A percentile compares a stretch with the other conserved stretches of the same genome.
Evolutionary conservation across 176 grass and related monocot genomes (phyloP).

Genomic region (Oryza longistaminata): DNA sequence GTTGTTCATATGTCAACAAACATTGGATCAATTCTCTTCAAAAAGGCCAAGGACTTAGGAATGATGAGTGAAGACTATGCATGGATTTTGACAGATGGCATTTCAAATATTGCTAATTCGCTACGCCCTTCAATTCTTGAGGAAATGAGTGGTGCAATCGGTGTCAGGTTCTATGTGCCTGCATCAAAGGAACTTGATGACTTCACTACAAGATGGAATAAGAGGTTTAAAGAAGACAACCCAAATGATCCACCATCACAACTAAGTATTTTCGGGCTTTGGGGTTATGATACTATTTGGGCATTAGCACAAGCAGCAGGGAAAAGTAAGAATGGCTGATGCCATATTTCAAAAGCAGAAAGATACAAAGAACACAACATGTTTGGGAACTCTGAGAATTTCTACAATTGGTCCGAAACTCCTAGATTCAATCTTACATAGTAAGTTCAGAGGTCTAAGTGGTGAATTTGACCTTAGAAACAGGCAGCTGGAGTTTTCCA

Average conservation of each 20-base stretch:
- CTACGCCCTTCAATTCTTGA: conserved; percentile 31
- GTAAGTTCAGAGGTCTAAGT: conserved; percentile 34
- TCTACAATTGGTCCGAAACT: conserved; percentile 38
- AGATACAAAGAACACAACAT: not conserved
- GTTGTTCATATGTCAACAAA: conserved; percentile 51
- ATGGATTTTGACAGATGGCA: conserved; percentile 61
- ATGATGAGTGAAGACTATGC: conserved; percentile 59
- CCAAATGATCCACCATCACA: conserved; percentile 14
- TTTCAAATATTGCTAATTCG: conserved; percentile 43
- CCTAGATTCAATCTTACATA: conserved; percentile 32
- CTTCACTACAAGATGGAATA: conserved; percentile 54
- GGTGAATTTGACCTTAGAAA: conserved; percentile 45
- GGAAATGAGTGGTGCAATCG: conserved; percentile 50
- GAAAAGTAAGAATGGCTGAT: conserved; percentile 22
- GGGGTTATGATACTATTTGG: conserved; percentile 71
- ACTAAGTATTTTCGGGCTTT: conserved; percentile 37
- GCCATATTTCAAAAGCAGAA: not conserved
- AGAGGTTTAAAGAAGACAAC: conserved; percentile 33
- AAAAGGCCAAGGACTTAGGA: conserved; percentile 37
- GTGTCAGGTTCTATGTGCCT: conserved; percentile 36
- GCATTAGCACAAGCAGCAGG: conserved; percentile 59
- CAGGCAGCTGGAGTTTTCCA: conserved; percentile 30
- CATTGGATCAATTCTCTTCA: conserved; percentile 42
- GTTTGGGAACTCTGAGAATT: conserved; percentile 29
- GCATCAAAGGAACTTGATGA: conserved; percentile 21